Evolutionary conservation across 805 yeast genomes (phyloP), one percentile per base, ranked within the genome.

Genomic region (Yarrowia deformans): DNA sequence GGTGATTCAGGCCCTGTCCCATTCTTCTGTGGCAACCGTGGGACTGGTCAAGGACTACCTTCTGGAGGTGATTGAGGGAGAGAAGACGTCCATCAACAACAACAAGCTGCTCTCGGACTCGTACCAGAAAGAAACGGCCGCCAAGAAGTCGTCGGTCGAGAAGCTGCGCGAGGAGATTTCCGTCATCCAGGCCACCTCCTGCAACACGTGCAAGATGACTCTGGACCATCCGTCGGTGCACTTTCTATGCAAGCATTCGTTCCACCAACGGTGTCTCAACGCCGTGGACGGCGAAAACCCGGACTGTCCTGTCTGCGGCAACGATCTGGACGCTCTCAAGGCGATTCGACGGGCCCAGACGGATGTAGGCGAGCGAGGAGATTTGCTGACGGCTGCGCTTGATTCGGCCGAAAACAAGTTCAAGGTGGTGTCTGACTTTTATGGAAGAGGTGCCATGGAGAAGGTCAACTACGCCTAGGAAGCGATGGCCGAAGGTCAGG

Each of bases 181-280:
- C 72, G 84, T 88, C 5, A 79, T 89, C 3, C 91, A 88, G 73
- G 85, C 86, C 71, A 83, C 87, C 35, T 81, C 81, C 45, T 93
- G 97, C 75, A 80, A 86, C 14, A 82, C 86, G 18, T 93, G 97
- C 75, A 81, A 84, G 10, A 80, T 84, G 52, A 83, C 85, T 13
- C 79, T 94, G 23, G 96, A 91, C 70, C 82, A 88, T 50, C 98
- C 98, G 0, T 84, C 89, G 2, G 85, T 90, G 0, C 96, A 91
- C 74, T 95, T 94, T 80, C 85, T 87, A 72, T 95, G 99, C 79
- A 83, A 84, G 39, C 99, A 95, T 75, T 87, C 95, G 2, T 93
- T 86, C 75, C 98, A 95, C 75, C 90, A 89, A 73, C 81, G 89
- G 54, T 95, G 99, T 75, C 78, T 92, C 34, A 82, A 74, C 71